Base-by-base conservation (phyloP, 306 rosid genomes). In the Trifolium fragiferum region DNA sequence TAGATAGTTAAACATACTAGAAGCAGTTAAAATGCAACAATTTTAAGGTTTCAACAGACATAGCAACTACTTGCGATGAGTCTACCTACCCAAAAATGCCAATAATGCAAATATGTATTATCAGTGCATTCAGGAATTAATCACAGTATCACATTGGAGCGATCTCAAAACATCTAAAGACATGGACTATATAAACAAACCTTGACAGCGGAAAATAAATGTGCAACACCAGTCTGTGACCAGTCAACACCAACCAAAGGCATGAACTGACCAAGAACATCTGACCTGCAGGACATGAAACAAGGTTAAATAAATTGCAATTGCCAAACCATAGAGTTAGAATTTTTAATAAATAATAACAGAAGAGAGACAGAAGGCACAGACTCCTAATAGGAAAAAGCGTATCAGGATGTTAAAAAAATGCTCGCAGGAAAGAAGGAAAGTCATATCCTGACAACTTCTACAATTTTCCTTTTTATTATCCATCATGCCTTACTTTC, bases 191-290 rank as follows among this genome's bases (percentile, higher is more conserved):
- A 53, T 33, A 74, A 76, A 61, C 90, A 53, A 78, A 95, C 99
- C 99, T 92, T 90, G 77, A 95, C 90, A 76, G 99, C 98, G 19
- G 99, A 89, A 90, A 87, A 95, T 79, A 95, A 90, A 84, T 90
- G 93, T 21, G 99, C 81, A 76, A 95, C 99, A 47, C 99, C 99
- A 51, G 91, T 87, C 68, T 95, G 99, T 74, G 99, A 95, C 99
- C 99, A 95, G 78, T 95, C 99, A 60, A 92, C 81, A 65, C 99
- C 99, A 78, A 95, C 98, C 88, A 95, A 68, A 60, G 99, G 99
- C 99, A 95, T 95, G 92, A 95, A 90, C 84, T 95, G 99, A 69
- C 98, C 99, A n/a, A 95, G 90, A 85, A 95, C 98, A 75, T 95
- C 98, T 44, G 99, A 95, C 76, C 99, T 95, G 84, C 47, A 70